Evolutionary conservation across 2,329 filamentous ascomycete species (phyloP), one percentile per base, ranked within the genome.

Genomic region (Sclerotiophoma versabilis): DNA sequence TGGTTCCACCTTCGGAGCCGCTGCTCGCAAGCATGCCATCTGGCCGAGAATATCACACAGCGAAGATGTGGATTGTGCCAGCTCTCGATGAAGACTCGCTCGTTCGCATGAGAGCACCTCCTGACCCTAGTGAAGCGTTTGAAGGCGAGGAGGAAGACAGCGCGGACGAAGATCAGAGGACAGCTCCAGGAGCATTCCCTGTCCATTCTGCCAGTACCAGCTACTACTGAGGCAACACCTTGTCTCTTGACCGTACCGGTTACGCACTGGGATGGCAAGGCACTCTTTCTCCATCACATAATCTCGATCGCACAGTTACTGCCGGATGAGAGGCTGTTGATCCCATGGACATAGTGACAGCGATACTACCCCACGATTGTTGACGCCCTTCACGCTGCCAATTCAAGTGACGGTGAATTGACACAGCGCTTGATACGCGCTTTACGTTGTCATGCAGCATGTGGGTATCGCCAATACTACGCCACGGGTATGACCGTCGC

Each of bases 1-100:
- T 80, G 1, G 83, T 98, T 26, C 92, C 93, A 0, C 82, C 89
- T 0, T 83, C 84, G 4, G 87, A 87, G 12, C 84, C 89, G 0
- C 78, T 97, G 9, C 76, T 96, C 4, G 84, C 90, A 6, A 87
- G 86, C 57, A 89, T 98, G 79, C 93, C 95, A 0, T 93, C 90
- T 1, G 93, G 93, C 1, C 85, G 93, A 59, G 93, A 97, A 66
- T 92, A 96, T 47, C 89, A 96, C 48, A 83, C 80, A 0, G 79
- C 91, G 29, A 88, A 87, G 66, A 80, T 85, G 0, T 97, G 87
- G 64, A 79, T 83, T 6, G 83, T 86, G 0, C 89, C 89, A 0
- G 72, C 76, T 1, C 76, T 97, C 10, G 89, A 89, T 36, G 79
- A 82, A 10, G 83, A 87, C 23, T 78, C 84, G 0, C 77, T 98